A percentile compares a stretch with the other conserved stretches of the same genome.
Conservation (phyloP, 1,284 basidiomycete genomes). For the Schizophyllum amplum region DNA sequence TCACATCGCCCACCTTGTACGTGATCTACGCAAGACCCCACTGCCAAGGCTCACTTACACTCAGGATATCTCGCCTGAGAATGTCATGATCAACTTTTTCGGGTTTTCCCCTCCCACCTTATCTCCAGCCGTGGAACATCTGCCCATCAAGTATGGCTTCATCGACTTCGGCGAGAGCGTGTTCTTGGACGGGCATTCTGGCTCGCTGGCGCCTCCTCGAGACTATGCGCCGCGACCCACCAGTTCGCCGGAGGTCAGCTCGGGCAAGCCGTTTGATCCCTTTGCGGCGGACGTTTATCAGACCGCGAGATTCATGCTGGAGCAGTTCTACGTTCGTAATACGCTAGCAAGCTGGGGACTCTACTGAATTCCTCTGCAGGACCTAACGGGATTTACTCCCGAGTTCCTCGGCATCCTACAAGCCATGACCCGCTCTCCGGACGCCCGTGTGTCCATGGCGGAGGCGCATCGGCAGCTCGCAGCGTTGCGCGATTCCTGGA, state of each 20-base stretch:
- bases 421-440: neutral
- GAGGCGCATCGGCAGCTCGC: neutral
- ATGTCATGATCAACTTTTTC: neutral
- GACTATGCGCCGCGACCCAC: neutral
- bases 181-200: neutral
- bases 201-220: neutral
- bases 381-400: neutral
- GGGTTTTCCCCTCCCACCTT: neutral
- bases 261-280: neutral
- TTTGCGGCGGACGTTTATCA: neutral
- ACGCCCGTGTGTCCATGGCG: neutral
- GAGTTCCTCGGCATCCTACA: neutral
- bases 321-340: neutral
- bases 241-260: neutral
- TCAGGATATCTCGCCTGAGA: neutral
- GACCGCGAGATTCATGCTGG: neutral
- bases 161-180: neutral
- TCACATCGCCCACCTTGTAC: neutral
- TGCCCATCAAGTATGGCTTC: neutral
- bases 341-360: no score
- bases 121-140: neutral
- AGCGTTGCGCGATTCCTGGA: neutral
- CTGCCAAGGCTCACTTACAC: neutral
- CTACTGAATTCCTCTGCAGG: no score
- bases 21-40: neutral